Evolutionary conservation across 192 early-diverging fungal genomes (phyloP), one percentile per base, ranked within the genome.

Genomic region (Coemansia sp.): DNA sequence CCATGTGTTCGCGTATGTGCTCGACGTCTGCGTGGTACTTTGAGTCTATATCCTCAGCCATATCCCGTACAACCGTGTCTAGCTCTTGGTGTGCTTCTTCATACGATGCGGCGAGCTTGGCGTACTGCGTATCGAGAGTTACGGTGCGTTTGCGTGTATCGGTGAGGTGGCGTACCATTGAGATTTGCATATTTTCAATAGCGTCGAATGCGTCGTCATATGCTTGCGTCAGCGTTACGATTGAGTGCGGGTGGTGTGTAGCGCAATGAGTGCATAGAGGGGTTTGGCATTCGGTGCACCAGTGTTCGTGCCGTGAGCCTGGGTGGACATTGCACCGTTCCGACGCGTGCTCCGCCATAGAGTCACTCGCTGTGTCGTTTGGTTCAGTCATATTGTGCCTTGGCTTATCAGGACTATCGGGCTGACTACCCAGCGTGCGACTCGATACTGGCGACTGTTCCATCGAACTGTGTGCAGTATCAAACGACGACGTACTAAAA

Each of bases 191-290:
- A 12, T 60, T 48, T 37, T 82, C 79, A 12, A 82, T 66, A 0
- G 59, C 66, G 54, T 82, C 79, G 49, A 60, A 82, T 19, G 70
- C 61, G 57, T 82, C 79, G 69, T 82, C 73, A 61, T 82, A 82
- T 10, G 70, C 79, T 3, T 55, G 64, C 1, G 79, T 37, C 24
- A 82, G 64, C 59, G 62, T 75, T 27, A 50, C 37, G 1, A 66
- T 60, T 4, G 43, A 22, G 58, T 82, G 79, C 11, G 41, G 17
- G 48, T 76, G 79, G 23, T 51, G 47, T 14, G 45, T 39, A 12
- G 32, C 32, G 64, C 79, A 82, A 48, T 68, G 73, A 12, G 21
- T 27, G 61, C 79, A 82, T 3, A 82, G 60, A 1, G 73, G 66
- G 3, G 45, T 22, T 6, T 53, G 50, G 64, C 79, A 82, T 1